phyloP scores from a whole-genome alignment of 208 protist species.

The Wallacemonas rigidus region DNA sequence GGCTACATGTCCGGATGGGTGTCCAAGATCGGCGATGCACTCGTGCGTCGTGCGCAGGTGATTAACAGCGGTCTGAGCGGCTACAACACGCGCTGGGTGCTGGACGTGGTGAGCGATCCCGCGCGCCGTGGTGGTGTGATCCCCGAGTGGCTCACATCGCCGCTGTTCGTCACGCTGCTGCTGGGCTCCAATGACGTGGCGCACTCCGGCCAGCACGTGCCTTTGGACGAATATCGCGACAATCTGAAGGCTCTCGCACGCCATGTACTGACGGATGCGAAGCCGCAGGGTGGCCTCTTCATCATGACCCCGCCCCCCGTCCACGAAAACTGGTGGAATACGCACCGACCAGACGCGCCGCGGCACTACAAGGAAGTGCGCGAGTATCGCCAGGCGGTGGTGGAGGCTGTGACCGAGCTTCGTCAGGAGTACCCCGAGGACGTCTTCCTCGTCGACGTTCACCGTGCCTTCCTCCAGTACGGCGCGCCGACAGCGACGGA shows the following conservation, averaged over 20 bases:
- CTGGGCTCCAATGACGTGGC: slow-evolving; percentile 49
- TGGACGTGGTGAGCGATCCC: slow-evolving; percentile 34
- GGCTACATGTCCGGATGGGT: slow-evolving; percentile 47
- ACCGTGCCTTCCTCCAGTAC: slow-evolving; percentile 27
- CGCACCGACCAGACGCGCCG: neutral
- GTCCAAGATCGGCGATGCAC: slow-evolving; percentile 38
- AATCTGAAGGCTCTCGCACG: slow-evolving; percentile 44
- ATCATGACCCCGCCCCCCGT: slow-evolving; percentile 46
- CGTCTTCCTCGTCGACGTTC: slow-evolving; percentile 39
- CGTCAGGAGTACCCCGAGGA: slow-evolving; percentile 10
- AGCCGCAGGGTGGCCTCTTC: slow-evolving; percentile 46
- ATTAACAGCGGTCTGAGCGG: slow-evolving; percentile 66
- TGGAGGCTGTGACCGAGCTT: slow-evolving; percentile 27
- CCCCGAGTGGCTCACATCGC: slow-evolving; percentile 24
- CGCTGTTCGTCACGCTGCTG: slow-evolving; percentile 57
- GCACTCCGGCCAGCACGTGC: slow-evolving; percentile 26
- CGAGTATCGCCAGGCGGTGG: slow-evolving; percentile 29
- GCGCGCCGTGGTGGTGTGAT: slow-evolving; percentile 22
- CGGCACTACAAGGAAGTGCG: slow-evolving; percentile 24
- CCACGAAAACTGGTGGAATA: slow-evolving; percentile 29
- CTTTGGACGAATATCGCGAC: slow-evolving; percentile 32
- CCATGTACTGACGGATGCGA: slow-evolving; percentile 23
- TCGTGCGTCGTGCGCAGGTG: slow-evolving; percentile 47
- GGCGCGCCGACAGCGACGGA: slow-evolving; percentile 19
- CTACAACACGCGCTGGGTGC: slow-evolving; percentile 63